These are phyloP conservation scores for Panaeolus papilionaceus DNA, from an alignment of 768 basidiomycete genomes.

Conservation along the genomic window DNA sequence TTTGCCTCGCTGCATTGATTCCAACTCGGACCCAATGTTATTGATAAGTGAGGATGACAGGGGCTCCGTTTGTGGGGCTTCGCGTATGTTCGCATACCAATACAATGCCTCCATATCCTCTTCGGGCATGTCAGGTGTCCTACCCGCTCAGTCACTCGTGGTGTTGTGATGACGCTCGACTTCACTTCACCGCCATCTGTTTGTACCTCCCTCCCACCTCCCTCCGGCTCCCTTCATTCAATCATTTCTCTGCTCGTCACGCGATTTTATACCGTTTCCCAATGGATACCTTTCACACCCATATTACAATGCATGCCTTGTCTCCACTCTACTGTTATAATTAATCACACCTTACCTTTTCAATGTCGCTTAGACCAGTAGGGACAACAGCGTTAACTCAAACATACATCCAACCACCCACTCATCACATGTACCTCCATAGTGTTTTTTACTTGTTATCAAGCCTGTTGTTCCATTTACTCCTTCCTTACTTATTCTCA, in stretches of 20 bases:
- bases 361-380: not conserved
- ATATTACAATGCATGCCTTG: conserved; percentile 1
- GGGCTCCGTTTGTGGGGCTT: conserved; percentile 14
- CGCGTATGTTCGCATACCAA: conserved; percentile 4
- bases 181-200: not conserved
- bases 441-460: conserved; percentile 6
- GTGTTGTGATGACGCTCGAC: not conserved
- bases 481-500: not conserved
- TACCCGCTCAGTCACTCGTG: not conserved
- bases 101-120: not conserved
- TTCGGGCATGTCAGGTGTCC: conserved; percentile 1
- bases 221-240: not conserved
- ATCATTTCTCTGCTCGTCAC: not conserved
- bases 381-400: not conserved
- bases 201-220: not conserved
- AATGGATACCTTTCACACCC: conserved; percentile 6
- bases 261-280: conserved; percentile 8
- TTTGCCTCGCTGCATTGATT: conserved; percentile 10
- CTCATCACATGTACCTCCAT: not conserved
- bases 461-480: not conserved
- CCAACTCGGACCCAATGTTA: conserved; percentile 11
- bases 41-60: conserved; percentile 9
- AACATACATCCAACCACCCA: not conserved
- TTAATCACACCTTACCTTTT: not conserved
- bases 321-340: not conserved